phyloP scores from a whole-genome alignment of 2,329 filamentous ascomycete genomes.

The Aureobasidium sp. region DNA sequence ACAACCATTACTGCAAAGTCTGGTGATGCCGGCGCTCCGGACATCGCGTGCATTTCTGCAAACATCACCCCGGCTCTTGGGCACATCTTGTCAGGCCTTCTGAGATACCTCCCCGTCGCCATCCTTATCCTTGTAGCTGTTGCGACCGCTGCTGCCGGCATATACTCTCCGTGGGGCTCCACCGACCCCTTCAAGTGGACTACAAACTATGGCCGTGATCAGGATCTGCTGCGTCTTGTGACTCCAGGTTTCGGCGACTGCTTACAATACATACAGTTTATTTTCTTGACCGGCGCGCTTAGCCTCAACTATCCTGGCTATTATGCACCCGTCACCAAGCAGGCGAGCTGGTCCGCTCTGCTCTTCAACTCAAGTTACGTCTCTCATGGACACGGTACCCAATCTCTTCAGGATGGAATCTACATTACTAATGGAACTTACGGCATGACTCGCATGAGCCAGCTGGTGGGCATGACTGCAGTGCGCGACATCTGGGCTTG shows the following conservation, averaged over 20 bases:
- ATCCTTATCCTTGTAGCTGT: slow-evolving; percentile 72
- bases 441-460: slow-evolving; percentile 69
- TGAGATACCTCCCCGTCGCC: slow-evolving; percentile 68
- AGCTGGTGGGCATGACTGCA: slow-evolving; percentile 71
- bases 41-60: slow-evolving; percentile 74
- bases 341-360: slow-evolving; percentile 77
- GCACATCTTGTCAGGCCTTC: slow-evolving; percentile 52
- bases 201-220: slow-evolving; percentile 94
- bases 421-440: slow-evolving; percentile 72
- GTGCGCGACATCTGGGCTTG: slow-evolving; percentile 83
- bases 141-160: slow-evolving; percentile 74
- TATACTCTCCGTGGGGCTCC: slow-evolving; percentile 90
- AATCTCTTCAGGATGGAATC: slow-evolving; percentile 72
- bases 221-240: slow-evolving; percentile 81
- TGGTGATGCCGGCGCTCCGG: slow-evolving; percentile 55
- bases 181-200: slow-evolving; percentile 89
- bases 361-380: slow-evolving; percentile 93
- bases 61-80: slow-evolving; percentile 79
- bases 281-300: slow-evolving; percentile 77
- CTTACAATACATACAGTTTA: slow-evolving; percentile 91
- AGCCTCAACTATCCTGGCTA: slow-evolving; percentile 87
- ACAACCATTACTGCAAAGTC: slow-evolving; percentile 67
- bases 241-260: slow-evolving; percentile 96
- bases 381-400: slow-evolving; percentile 55
- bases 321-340: slow-evolving; percentile 84